Percentiles rank a stretch among this genome's conserved stretches.
Evolutionary conservation across 2,329 filamentous ascomycete genomes (phyloP).

Genomic region (Sphaerostilbella broomeana): DNA sequence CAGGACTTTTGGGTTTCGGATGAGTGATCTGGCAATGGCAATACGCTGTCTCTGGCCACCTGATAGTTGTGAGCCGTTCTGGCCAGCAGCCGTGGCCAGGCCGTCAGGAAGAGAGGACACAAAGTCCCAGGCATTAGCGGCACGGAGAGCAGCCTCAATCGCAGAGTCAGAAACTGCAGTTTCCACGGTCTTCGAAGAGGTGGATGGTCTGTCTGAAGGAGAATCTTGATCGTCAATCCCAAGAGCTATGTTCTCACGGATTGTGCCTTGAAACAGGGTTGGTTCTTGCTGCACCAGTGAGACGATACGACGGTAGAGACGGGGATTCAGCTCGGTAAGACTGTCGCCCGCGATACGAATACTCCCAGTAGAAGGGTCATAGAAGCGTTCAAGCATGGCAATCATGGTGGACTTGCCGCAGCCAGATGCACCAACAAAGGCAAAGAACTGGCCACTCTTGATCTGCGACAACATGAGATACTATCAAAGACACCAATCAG

Average conservation of each 20-base stretch:
- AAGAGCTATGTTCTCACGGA: constrained; percentile 68
- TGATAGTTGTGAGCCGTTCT: constrained; percentile 28
- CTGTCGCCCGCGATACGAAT: constrained; percentile 42
- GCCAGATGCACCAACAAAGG: constrained; percentile 49
- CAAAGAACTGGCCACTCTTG: constrained; percentile 43
- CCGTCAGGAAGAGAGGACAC: constrained; percentile 83
- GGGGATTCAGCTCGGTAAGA: constrained; percentile 36
- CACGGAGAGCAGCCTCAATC: constrained; percentile 38
- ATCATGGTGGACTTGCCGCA: constrained; percentile 58
- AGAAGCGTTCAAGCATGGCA: constrained; percentile 42
- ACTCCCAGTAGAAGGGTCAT: constrained; percentile 36
- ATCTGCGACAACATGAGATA: constrained; percentile 22
- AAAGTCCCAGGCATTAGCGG: constrained; percentile 45
- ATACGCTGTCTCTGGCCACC: constrained; percentile 18
- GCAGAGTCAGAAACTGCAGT: constrained; percentile 25
- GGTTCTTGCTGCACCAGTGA: constrained; percentile 54
- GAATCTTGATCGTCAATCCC: constrained; percentile 17
- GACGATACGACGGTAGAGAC: constrained; percentile 45
- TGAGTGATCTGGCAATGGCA: constrained; percentile 23
- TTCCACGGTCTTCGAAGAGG: constrained; percentile 17
- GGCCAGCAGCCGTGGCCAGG: constrained; percentile 79
- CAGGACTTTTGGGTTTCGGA: constrained; percentile 88
- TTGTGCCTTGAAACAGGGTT: constrained; percentile 69
- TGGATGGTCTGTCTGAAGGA: too few species aligned
- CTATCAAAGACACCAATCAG: not conserved